A percentile compares a stretch with the other conserved stretches of the same genome.
phyloP scores from a whole-genome alignment of 805 yeast genomes.

The Ogataea wickerhamii region DNA sequence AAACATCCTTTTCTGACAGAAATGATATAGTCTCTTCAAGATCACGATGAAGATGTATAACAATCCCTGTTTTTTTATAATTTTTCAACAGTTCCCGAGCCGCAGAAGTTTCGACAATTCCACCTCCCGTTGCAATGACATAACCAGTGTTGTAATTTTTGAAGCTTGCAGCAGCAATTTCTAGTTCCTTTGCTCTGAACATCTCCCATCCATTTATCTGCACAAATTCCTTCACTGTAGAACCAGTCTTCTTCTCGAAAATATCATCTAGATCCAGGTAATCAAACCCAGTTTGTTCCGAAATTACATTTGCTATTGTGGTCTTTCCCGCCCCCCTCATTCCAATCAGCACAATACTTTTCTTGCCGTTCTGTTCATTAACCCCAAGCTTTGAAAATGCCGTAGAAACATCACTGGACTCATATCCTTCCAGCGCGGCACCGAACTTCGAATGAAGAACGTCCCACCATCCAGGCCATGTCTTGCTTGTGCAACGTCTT shows the following conservation, averaged over 20 bases:
- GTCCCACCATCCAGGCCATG: slow-evolving; percentile 99
- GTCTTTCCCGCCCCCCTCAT: slow-evolving; percentile 99
- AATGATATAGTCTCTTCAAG: slow-evolving; percentile 74
- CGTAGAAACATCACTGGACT: slow-evolving; percentile 29
- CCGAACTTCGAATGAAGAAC: slow-evolving; percentile 66
- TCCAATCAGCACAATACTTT: slow-evolving; percentile 78
- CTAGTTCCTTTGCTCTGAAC: slow-evolving; percentile 68
- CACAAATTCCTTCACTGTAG: slow-evolving; percentile 57
- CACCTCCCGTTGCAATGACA: slow-evolving; percentile 95
- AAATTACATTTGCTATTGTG: slow-evolving; percentile 76
- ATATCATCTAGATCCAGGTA: slow-evolving; percentile 74
- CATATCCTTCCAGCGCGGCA: slow-evolving; percentile 68
- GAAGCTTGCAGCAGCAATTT: slow-evolving; percentile 50
- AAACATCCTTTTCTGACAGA: slow-evolving; percentile 64
- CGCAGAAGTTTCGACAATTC: slow-evolving; percentile 75
- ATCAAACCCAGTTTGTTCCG: slow-evolving; percentile 61
- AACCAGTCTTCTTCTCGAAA: slow-evolving; percentile 53
- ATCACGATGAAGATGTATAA: slow-evolving; percentile 86
- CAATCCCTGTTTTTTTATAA: slow-evolving; percentile 61
- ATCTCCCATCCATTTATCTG: slow-evolving; percentile 78
- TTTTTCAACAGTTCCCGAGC: slow-evolving; percentile 61
- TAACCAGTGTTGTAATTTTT: slow-evolving; percentile 41
- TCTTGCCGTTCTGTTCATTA: slow-evolving; percentile 38
- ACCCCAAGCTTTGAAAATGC: slow-evolving; percentile 14
- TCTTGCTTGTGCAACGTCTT: slow-evolving; percentile 90